Conservation (phyloP, 805 yeast species). For the Pichia rugopelliculosa region DNA sequence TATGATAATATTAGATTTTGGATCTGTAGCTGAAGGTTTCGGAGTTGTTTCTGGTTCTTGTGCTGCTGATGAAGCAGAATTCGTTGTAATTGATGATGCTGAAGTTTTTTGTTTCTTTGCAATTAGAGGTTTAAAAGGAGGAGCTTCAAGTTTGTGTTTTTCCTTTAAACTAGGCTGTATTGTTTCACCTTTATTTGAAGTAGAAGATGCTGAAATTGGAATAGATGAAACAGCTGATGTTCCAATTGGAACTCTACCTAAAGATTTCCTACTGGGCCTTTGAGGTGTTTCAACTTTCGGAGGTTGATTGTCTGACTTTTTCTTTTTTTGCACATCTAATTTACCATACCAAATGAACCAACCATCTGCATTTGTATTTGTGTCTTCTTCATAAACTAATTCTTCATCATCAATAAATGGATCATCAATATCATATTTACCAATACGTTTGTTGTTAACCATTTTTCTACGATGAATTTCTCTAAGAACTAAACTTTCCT, state of each 20-base stretch:
- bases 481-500: conserved; percentile 25
- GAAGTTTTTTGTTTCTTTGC: background rate
- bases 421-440: conserved; percentile 86
- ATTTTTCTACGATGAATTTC: conserved; percentile 33
- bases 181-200: background rate
- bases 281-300: conserved; percentile 9
- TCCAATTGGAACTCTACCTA: background rate
- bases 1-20: conserved; percentile 4
- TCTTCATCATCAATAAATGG: conserved; percentile 97
- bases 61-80: background rate
- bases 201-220: background rate
- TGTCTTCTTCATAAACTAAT: conserved; percentile 84
- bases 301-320: conserved; percentile 19
- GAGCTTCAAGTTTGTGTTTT: background rate
- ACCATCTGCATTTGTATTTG: conserved; percentile 89
- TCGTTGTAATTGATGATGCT: background rate
- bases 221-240: background rate
- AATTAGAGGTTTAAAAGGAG: background rate
- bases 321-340: conserved; percentile 45
- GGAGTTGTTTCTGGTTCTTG: background rate
- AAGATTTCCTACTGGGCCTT: background rate
- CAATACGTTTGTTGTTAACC: conserved; percentile 63
- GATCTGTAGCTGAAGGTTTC: background rate
- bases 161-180: background rate
- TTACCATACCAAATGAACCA: conserved; percentile 95